Evolutionary conservation across 177 flowering plant genomes (phyloP).

Genomic region (Telopea speciosissima): DNA sequence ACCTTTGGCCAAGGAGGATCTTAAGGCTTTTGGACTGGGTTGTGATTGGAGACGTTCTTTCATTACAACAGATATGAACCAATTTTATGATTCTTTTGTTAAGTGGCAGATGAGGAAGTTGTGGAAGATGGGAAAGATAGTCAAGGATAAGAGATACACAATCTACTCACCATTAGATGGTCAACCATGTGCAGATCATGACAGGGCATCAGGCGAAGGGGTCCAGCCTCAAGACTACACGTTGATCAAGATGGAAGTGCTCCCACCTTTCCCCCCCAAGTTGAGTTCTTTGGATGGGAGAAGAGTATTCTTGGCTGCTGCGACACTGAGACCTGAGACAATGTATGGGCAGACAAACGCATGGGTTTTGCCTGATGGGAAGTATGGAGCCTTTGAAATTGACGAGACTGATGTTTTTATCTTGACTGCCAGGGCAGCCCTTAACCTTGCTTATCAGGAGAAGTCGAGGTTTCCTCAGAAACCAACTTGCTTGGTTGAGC

Average conservation of each 20-base stretch:
- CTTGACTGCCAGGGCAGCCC: conserved; percentile 66
- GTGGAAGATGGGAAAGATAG: conserved; percentile 72
- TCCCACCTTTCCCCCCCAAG: conserved; percentile 64
- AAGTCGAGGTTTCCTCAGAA: conserved; percentile 60
- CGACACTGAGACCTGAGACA: conserved; percentile 90
- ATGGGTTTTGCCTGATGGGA: conserved; percentile 90
- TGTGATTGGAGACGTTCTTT: conserved; percentile 93
- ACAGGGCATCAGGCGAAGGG: conserved; percentile 89
- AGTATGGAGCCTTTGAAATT: conserved; percentile 87
- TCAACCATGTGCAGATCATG: conserved; percentile 97
- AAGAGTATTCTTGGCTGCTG: conserved; percentile 76
- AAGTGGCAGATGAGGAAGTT: conserved; percentile 89
- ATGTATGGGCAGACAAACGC: conserved; percentile 94
- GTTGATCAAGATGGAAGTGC: conserved; percentile 82
- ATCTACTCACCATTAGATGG: conserved; percentile 86
- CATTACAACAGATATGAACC: conserved; percentile 78
- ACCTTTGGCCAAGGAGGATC: conserved; percentile 75
- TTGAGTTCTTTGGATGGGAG: conserved; percentile 63
- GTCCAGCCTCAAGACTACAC: conserved; percentile 92
- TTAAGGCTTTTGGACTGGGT: conserved; percentile 85
- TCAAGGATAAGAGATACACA: conserved; percentile 72
- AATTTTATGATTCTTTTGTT: conserved; percentile 75
- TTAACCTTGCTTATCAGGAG: conserved; percentile 78
- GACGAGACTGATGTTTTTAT: conserved; percentile 75
- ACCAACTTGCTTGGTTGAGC: conserved; percentile 71